Evolutionary conservation across 306 rosid species (phyloP).

Genomic region (Echinosophora koreensis): DNA sequence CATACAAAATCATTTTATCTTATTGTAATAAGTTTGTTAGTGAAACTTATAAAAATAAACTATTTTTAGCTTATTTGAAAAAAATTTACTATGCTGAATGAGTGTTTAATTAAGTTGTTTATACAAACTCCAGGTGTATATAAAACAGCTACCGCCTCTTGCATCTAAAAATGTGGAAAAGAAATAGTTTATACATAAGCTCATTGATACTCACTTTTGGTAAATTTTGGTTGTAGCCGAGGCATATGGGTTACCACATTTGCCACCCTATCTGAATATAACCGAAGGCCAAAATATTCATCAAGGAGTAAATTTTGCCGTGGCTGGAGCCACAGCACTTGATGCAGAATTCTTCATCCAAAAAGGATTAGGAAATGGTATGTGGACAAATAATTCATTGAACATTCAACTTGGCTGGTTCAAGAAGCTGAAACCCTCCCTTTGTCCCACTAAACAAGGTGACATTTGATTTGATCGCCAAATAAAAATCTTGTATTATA

Average conservation of each 20-base stretch:
- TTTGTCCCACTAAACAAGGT: constrained; percentile 71
- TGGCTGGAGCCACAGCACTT: constrained; percentile 80
- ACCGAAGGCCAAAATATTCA: constrained; percentile 40
- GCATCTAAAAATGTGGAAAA: neutral
- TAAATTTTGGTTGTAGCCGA: constrained; percentile 59
- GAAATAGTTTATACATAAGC: neutral
- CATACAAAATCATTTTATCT: no score
- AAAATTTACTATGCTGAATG: no score
- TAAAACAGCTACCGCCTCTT: neutral
- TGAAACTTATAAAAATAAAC: no score
- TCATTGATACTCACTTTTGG: neutral
- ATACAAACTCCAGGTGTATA: no score
- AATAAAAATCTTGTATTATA: neutral
- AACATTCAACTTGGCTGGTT: constrained; percentile 78
- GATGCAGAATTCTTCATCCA: constrained; percentile 58
- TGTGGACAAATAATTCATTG: constrained; percentile 66
- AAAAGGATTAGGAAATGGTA: constrained; percentile 37
- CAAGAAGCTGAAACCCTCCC: constrained; percentile 65
- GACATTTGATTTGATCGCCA: neutral
- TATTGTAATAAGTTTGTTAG: no score
- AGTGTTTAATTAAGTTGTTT: no score
- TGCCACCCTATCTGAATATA: constrained; percentile 64
- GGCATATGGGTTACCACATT: constrained; percentile 65
- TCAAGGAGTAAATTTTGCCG: constrained; percentile 75
- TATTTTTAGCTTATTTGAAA: no score